Evolutionary conservation across 2,329 filamentous ascomycete species (phyloP).

Genomic region (Pseudogymnoascus sp.): DNA sequence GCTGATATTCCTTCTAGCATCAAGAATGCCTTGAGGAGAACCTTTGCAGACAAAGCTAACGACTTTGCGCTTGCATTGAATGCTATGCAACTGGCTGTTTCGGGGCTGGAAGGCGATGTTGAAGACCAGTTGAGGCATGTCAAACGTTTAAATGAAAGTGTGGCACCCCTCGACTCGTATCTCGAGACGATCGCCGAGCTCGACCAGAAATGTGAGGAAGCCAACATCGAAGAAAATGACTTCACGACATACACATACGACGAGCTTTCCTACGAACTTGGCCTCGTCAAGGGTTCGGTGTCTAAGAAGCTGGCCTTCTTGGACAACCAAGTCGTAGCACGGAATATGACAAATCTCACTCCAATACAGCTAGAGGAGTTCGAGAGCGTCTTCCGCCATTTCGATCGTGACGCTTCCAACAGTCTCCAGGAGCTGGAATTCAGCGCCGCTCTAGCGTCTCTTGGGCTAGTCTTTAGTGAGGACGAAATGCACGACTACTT

Average conservation of each 20-base stretch:
- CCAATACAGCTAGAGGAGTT: slow-evolving; percentile 98
- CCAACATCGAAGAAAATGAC: slow-evolving; percentile 98
- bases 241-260: slow-evolving; percentile 99
- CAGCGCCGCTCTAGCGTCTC: slow-evolving; percentile 85
- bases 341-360: slow-evolving; percentile 97
- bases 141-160: slow-evolving; percentile 72
- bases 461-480: slow-evolving; percentile 93
- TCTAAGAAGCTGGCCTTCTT: slow-evolving; percentile 95
- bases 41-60: slow-evolving; percentile 96
- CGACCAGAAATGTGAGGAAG: slow-evolving; percentile 84
- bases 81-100: slow-evolving; percentile 89
- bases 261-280: slow-evolving; percentile 87
- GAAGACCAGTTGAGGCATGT: slow-evolving; percentile 91
- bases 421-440: slow-evolving; percentile 90
- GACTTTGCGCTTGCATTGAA: slow-evolving; percentile 94
- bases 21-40: slow-evolving; percentile 86
- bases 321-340: slow-evolving; percentile 96
- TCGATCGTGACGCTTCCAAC: slow-evolving; percentile 89
- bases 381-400: slow-evolving; percentile 95
- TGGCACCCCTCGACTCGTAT: slow-evolving; percentile 85
- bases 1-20: slow-evolving; percentile 50
- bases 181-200: slow-evolving; percentile 79
- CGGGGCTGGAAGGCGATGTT: slow-evolving; percentile 92
- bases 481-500: slow-evolving; percentile 98
- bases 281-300: slow-evolving; percentile 83